A percentile compares a stretch with the other conserved stretches of the same genome.
Evolutionary conservation across 345 rosid genomes (phyloP).

Genomic region (Salix caprea): DNA sequence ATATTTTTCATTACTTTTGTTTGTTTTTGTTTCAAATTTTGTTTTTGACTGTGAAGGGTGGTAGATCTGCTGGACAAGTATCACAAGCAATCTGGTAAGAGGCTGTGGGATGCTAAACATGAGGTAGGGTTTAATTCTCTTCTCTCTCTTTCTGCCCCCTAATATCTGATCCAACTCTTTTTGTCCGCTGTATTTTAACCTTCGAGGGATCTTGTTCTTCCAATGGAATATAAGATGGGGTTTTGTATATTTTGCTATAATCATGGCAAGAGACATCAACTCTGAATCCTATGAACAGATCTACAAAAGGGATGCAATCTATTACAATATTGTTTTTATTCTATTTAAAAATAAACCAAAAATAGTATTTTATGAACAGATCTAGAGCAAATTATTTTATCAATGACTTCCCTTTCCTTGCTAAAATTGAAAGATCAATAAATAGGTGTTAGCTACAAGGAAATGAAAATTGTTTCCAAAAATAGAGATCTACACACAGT

Average conservation of each 20-base stretch:
- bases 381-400: conserved; percentile 32
- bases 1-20: background rate
- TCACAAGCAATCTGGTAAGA: conserved; percentile 69
- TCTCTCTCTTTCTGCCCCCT: background rate
- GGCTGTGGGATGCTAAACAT: conserved; percentile 93
- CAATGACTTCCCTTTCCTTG: conserved; percentile 25
- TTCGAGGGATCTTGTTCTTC: conserved; percentile 4
- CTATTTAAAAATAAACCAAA: conserved; percentile 14
- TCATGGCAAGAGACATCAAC: conserved; percentile 38
- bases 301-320: conserved; percentile 40
- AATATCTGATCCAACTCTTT: background rate
- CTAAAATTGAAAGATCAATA: conserved; percentile 9
- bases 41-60: conserved; percentile 39
- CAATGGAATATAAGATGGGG: conserved; percentile 15
- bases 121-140: conserved; percentile 48
- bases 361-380: conserved; percentile 31
- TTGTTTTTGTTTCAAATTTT: background rate
- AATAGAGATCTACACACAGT: conserved; percentile 13
- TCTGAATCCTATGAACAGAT: conserved; percentile 51
- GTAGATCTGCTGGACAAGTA: conserved; percentile 69
- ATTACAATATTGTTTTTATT: conserved; percentile 8
- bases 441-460: background rate
- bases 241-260: conserved; percentile 33
- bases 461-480: conserved; percentile 8
- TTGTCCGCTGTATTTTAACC: conserved; percentile 5